Percentiles rank a stretch among this genome's conserved stretches.
Evolutionary conservation across 2,329 filamentous ascomycete genomes (phyloP).

Genomic region (Monilinia polystroma): DNA sequence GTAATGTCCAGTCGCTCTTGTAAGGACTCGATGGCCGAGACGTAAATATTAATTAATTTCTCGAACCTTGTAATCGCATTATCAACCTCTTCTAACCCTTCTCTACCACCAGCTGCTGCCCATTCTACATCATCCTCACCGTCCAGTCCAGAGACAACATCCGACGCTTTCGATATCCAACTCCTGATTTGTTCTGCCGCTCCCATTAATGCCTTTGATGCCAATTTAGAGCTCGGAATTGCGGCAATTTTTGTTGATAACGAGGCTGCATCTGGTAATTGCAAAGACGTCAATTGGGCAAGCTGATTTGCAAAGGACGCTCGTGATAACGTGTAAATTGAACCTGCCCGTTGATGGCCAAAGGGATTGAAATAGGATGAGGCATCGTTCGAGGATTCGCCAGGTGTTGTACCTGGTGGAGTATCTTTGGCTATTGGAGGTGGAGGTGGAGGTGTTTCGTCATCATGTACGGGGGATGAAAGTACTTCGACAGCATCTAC

Average conservation of each 20-base stretch:
- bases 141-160: conserved; percentile 84
- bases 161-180: conserved; percentile 90
- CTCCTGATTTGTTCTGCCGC: conserved; percentile 89
- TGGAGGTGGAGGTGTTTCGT: conserved; percentile 42
- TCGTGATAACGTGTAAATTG: conserved; percentile 89
- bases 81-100: conserved; percentile 72
- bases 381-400: conserved; percentile 35
- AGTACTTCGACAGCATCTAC: conserved; percentile 39
- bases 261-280: conserved; percentile 80
- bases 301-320: conserved; percentile 92
- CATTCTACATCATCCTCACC: conserved; percentile 97
- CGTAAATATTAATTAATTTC: conserved; percentile 85
- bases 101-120: conserved; percentile 83
- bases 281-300: conserved; percentile 85
- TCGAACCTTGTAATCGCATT: conserved; percentile 81
- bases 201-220: conserved; percentile 77
- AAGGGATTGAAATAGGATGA: conserved; percentile 64
- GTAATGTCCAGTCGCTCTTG: conserved; percentile 76
- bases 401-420: conserved; percentile 42
- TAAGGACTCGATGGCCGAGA: conserved; percentile 88
- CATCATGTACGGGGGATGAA: conserved; percentile 44
- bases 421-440: conserved; percentile 55
- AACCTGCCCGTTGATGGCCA: conserved; percentile 69
- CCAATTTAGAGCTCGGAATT: conserved; percentile 81
- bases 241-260: conserved; percentile 80